Percentiles rank a stretch among this genome's conserved stretches.
Conservation (phyloP, 306 rosid genomes). For the Morella rubra region DNA sequence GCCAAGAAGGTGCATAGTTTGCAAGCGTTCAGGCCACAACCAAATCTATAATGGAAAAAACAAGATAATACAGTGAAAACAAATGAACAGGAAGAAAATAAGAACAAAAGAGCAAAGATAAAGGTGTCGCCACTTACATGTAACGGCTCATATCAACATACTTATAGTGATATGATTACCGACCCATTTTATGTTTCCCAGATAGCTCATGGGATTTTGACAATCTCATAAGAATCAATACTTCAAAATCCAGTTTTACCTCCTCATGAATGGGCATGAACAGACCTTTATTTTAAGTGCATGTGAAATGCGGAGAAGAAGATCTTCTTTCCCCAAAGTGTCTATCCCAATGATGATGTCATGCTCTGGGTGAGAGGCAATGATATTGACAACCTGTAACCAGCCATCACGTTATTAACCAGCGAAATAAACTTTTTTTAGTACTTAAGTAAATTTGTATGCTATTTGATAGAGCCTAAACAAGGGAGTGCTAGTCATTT, state of each 20-base stretch:
- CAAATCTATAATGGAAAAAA: slow-evolving; percentile 52
- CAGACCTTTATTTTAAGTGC: slow-evolving; percentile 65
- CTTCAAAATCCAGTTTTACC: not conserved
- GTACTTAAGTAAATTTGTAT: not conserved
- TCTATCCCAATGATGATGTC: slow-evolving; percentile 67
- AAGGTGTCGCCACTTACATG: not conserved
- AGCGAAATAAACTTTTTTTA: not conserved
- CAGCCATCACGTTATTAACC: slow-evolving; percentile 9
- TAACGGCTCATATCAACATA: not conserved
- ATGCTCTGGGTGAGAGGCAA: slow-evolving; percentile 65
- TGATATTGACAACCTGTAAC: slow-evolving; percentile 58
- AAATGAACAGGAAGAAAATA: not conserved
- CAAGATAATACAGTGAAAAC: slow-evolving; percentile 25
- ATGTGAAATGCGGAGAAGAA: slow-evolving; percentile 51
- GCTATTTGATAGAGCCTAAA: not conserved
- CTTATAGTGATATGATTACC: not conserved
- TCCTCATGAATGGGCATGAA: slow-evolving; percentile 9
- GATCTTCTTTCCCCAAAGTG: slow-evolving; percentile 72
- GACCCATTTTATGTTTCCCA: not conserved
- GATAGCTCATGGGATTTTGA: not conserved
- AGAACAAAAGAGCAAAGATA: not conserved
- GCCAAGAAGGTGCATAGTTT: slow-evolving; percentile 78
- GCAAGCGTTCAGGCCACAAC: slow-evolving; percentile 84
- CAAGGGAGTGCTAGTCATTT: too few species aligned
- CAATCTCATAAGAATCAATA: slow-evolving; percentile 5